phyloP scores from a whole-genome alignment of 1,139 yeast species.

The Yamadazyma oceani region DNA sequence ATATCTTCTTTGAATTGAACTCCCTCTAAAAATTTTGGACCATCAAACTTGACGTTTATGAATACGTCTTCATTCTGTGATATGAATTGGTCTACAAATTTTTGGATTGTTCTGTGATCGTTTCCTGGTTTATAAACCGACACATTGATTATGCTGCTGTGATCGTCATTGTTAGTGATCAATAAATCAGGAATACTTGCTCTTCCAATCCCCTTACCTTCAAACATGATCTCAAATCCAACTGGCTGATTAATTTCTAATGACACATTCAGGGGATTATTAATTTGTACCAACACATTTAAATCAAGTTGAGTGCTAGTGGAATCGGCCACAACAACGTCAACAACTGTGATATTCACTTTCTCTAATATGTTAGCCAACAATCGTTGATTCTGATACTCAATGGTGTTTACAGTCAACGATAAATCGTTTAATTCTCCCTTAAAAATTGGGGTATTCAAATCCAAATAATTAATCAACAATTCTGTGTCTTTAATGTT shows the following conservation, averaged over 20 bases:
- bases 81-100: slow-evolving; percentile 8
- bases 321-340: neutral
- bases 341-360: neutral
- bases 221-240: neutral
- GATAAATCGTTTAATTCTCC: neutral
- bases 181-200: neutral
- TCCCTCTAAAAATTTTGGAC: neutral
- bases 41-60: neutral
- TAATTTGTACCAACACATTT: neutral
- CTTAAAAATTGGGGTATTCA: neutral
- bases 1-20: neutral
- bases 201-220: neutral
- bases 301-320: neutral
- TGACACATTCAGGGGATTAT: neutral
- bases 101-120: neutral
- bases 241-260: slow-evolving; percentile 1
- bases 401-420: neutral
- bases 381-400: neutral
- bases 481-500: neutral
- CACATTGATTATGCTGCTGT: neutral
- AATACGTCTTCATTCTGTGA: slow-evolving; percentile 2
- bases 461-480: neutral
- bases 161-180: neutral
- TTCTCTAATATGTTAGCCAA: neutral
- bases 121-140: neutral